These are phyloP conservation scores for Favolaschia claudopus DNA, from an alignment of 768 basidiomycete species.

Conservation along the genomic window DNA sequence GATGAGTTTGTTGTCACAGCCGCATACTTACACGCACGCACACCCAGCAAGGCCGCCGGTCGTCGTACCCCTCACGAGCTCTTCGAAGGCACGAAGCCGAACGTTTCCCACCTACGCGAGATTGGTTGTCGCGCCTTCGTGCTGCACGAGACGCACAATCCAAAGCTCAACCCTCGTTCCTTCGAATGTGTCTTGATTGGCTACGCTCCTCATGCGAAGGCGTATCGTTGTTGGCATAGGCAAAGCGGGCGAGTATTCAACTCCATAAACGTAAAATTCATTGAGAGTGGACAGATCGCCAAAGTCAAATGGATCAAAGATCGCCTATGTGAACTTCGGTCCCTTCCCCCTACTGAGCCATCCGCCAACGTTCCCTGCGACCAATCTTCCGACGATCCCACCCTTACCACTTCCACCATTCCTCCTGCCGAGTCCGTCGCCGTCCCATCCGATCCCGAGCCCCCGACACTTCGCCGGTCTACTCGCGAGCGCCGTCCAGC, in stretches of 20 bases:
- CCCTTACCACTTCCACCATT: no score
- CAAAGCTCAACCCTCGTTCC: slow-evolving; percentile 30
- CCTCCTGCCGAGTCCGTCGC: no score
- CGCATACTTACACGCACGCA: slow-evolving; percentile 33
- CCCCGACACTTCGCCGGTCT: no score
- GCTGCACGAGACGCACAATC: slow-evolving; percentile 33
- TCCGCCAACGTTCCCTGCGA: no score
- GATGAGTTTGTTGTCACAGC: slow-evolving; percentile 43
- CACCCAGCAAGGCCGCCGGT: slow-evolving; percentile 18
- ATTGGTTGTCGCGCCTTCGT: slow-evolving; percentile 39
- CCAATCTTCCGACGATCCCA: no score
- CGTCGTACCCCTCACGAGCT: slow-evolving; percentile 23
- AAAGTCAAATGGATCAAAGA: no score
- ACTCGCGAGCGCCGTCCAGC: no score
- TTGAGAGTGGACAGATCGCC: no score
- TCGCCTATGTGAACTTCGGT: no score
- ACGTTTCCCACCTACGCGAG: slow-evolving; percentile 38
- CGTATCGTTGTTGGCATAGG: slow-evolving; percentile 19
- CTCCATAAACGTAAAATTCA: no score
- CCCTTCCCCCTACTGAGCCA: no score
- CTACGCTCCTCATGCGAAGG: slow-evolving; percentile 10
- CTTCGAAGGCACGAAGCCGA: slow-evolving; percentile 17
- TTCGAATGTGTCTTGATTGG: background rate
- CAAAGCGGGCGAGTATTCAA: background rate
- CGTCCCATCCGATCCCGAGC: no score